phyloP scores from a whole-genome alignment of 2,329 filamentous ascomycete genomes.

The Colletotrichum cereale region DNA sequence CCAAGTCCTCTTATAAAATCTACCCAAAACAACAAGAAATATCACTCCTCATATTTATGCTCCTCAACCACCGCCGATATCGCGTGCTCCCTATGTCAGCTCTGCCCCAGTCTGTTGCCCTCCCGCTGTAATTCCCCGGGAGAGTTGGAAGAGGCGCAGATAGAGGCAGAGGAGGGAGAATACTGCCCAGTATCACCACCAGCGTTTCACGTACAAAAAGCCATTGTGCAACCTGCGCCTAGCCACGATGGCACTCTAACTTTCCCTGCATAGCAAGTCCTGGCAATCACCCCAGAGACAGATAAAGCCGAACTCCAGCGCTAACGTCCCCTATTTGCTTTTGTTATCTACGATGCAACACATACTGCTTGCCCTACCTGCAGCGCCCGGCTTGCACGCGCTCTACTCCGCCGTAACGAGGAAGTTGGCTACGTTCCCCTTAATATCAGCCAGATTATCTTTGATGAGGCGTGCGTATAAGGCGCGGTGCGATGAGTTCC shows the following conservation, averaged over 20 bases:
- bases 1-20: neutral
- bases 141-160: neutral
- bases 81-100: neutral
- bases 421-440: neutral
- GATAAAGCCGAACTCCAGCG: neutral
- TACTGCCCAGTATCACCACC: no score
- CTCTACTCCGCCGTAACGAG: neutral
- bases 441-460: neutral
- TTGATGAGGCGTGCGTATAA: slow-evolving; percentile 16
- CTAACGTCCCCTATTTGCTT: neutral
- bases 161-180: neutral
- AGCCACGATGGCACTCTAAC: slow-evolving; percentile 10
- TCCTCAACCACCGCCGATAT: neutral
- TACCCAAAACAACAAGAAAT: neutral
- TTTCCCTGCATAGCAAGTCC: slow-evolving; percentile 1
- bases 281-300: neutral
- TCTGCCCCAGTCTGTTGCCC: neutral
- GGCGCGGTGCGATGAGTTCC: slow-evolving; percentile 9
- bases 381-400: slow-evolving; percentile 5
- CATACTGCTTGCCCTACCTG: neutral
- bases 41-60: neutral
- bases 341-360: slow-evolving; percentile 10
- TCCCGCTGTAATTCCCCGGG: neutral
- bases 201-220: neutral
- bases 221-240: slow-evolving; percentile 3